phyloP scores from a whole-genome alignment of 371 early-diverging fungal species.

The Dichotomocladium elegans region DNA sequence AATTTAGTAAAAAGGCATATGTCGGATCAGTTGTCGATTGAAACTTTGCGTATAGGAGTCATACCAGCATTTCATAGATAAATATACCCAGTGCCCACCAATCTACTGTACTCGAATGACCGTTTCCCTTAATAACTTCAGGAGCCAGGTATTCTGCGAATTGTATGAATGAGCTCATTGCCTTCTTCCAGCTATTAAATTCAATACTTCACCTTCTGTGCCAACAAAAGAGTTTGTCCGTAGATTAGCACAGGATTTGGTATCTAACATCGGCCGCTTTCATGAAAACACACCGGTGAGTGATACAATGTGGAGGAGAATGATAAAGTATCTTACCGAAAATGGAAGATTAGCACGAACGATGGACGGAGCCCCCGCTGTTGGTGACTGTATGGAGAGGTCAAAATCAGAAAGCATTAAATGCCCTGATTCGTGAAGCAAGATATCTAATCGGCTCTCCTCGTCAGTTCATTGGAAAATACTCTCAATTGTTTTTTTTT shows the following conservation, averaged over 20 bases:
- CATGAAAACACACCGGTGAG: neutral
- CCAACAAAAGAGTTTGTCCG: conserved; percentile 97
- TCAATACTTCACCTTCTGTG: conserved; percentile 68
- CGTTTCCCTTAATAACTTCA: conserved; percentile 85
- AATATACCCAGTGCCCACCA: conserved; percentile 98
- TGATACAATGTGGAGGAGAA: neutral
- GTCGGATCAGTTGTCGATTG: conserved; percentile 71
- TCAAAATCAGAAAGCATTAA: conserved; percentile 97
- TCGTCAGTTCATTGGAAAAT: neutral
- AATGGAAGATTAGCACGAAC: conserved; percentile 59
- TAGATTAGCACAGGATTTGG: conserved; percentile 79
- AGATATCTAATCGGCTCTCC: conserved; percentile 63
- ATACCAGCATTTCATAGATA: conserved; percentile 93
- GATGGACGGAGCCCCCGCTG: conserved; percentile 70
- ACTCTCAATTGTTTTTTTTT: neutral
- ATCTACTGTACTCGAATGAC: conserved; percentile 94
- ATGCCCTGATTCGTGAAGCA: conserved; percentile 90
- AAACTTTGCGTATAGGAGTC: conserved; percentile 82
- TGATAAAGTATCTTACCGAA: conserved; percentile 26
- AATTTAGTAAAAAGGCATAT: conserved; percentile 23
- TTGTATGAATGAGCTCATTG: conserved; percentile 48
- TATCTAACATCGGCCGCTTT: conserved; percentile 69
- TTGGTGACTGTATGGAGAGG: conserved; percentile 81
- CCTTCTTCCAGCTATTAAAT: conserved; percentile 79
- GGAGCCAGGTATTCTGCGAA: conserved; percentile 90